Base-by-base conservation (phyloP, 352 stramenopile species). In the Hyaloperonospora brassicae region DNA sequence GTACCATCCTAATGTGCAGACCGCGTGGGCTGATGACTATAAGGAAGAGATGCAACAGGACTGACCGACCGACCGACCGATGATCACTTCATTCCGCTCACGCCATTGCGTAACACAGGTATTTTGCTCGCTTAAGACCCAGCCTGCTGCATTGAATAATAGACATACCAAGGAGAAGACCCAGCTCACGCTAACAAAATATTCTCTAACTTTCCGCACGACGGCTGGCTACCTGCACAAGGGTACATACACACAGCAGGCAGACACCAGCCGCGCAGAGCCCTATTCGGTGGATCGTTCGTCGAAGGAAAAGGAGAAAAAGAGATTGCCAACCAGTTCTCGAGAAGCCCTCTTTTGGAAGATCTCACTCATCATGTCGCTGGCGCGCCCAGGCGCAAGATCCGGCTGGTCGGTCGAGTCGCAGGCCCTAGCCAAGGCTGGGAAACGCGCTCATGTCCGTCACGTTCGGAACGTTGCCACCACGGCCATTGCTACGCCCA, bases 391-490 rank as follows among this genome's bases (percentile, higher is more conserved):
- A 39, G 60, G 55, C 64, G 60, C 55, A 52, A 60, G 61, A 68
- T 65, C 47, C 56, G n/a, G 36, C 7, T 56, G 52, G 60, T 68
- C 62, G 52, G 45, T 62, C 52, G 52, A 14, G 31, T 25, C 48
- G 45, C 60, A 30, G 58, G 56, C 64, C 59, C 61, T 90, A 90
- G 62, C 68, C 70, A 66, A 95, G 83, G 68, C 64, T 89, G 47
- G 84, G 84, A 73, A 95, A 95, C 54, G 84, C 82, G 55, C 68
- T 79, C 69, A 89, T 68, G 78, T 95, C 84, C 42, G 75, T 74
- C 47, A 93, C 80, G 67, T 92, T 89, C 36, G 80, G 84, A 45
- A 61, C 61, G 38, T 59, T 69, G 39, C 48, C 52, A 46, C 52
- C 59, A 69, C 61, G 58, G 58, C 47, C 56, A 22, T 8, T 22